Conservation (phyloP, 2,329 filamentous ascomycete species). For the Stachybotrys elegans region DNA sequence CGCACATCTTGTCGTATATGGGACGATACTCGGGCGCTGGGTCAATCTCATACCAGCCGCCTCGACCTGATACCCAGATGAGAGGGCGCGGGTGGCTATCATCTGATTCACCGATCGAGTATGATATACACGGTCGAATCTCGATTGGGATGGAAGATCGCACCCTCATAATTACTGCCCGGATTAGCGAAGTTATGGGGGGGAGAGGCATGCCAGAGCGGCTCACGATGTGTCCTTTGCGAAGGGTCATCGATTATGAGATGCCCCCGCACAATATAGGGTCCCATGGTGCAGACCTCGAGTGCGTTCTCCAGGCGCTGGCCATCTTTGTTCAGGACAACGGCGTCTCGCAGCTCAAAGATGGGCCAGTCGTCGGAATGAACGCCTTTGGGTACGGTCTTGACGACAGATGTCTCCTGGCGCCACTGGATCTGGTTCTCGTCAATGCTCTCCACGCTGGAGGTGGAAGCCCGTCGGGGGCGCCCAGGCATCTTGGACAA, state of each 20-base stretch:
- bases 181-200: constrained; percentile 9
- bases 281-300: constrained; percentile 52
- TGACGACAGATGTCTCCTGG: constrained; percentile 29
- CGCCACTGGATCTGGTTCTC: constrained; percentile 27
- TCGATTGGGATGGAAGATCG: constrained; percentile 39
- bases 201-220: not conserved
- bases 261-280: constrained; percentile 56
- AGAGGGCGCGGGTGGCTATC: constrained; percentile 47
- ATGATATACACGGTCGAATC: constrained; percentile 42
- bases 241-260: constrained; percentile 46
- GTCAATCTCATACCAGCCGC: constrained; percentile 65
- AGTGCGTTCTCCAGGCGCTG: constrained; percentile 55
- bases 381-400: constrained; percentile 16
- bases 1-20: constrained; percentile 55
- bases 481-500: constrained; percentile 30
- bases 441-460: constrained; percentile 39
- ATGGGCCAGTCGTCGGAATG: constrained; percentile 51
- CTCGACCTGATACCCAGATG: constrained; percentile 55
- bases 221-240: constrained; percentile 31
- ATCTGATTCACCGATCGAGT: constrained; percentile 48
- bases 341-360: constrained; percentile 57
- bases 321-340: constrained; percentile 51
- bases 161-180: constrained; percentile 26
- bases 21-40: constrained; percentile 52
- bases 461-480: constrained; percentile 36